Percentiles rank a stretch among this genome's conserved stretches.
Evolutionary conservation across 805 yeast species (phyloP).

Genomic region (Wickerhamia fluorescens): DNA sequence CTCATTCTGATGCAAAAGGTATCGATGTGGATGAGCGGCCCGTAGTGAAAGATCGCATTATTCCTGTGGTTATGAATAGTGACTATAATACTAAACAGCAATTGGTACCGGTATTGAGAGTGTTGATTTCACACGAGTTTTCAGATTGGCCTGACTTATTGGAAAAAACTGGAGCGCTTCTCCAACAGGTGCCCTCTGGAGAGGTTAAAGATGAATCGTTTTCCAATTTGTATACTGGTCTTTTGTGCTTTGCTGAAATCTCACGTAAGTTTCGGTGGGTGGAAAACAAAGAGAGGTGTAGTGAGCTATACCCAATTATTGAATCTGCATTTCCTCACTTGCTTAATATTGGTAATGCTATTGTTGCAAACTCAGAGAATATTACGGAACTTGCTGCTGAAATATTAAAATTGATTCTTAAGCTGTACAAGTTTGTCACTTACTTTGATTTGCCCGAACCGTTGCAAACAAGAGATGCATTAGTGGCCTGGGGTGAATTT

Average conservation of each 20-base stretch:
- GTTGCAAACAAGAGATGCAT: constrained; percentile 44
- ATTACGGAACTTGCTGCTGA: constrained; percentile 47
- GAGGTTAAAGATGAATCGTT: constrained; percentile 12
- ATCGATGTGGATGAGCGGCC: constrained; percentile 72
- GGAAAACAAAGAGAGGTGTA: constrained; percentile 36
- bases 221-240: constrained; percentile 50
- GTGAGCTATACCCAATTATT: constrained; percentile 39
- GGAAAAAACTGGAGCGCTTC: constrained; percentile 23
- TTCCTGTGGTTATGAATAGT: constrained; percentile 43
- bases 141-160: constrained; percentile 33
- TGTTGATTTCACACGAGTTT: constrained; percentile 26
- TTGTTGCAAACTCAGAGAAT: constrained; percentile 22
- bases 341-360: constrained; percentile 54
- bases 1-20: constrained; percentile 6
- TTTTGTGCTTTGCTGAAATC: constrained; percentile 64
- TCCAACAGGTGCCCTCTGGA: constrained; percentile 17
- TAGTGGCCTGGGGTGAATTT: constrained; percentile 65
- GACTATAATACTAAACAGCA: constrained; percentile 28
- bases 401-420: constrained; percentile 65
- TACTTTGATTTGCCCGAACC: constrained; percentile 64
- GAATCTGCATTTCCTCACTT: constrained; percentile 57
- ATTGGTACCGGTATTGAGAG: constrained; percentile 11
- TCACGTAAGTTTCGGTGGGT: constrained; percentile 67
- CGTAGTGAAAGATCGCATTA: constrained; percentile 58
- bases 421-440: constrained; percentile 72